Base-by-base conservation (phyloP, 352 stramenopile species). In the Phytophthora constricta region DNA sequence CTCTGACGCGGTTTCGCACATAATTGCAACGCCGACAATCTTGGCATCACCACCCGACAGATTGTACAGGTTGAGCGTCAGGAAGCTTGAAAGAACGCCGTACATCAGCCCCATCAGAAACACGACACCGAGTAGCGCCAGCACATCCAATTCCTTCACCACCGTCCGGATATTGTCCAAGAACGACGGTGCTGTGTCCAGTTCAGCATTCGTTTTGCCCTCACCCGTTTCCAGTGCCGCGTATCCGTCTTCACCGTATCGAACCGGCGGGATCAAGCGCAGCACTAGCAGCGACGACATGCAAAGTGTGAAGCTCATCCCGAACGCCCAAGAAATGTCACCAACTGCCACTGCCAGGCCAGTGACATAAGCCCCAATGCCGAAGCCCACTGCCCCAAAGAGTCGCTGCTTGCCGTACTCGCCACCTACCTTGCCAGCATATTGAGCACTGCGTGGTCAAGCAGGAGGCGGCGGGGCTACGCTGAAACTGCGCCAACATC, bases 391-490 rank as follows among this genome's bases (percentile, higher is more conserved):
- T 3, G 84, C 82, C 25, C 82, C 84, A 56, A 89, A 91, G 22
- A 93, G 71, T 1, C 84, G 81, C 68, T 93, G 84, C 63, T 90
- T 90, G 50, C 84, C 84, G 59, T 91, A 93, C 58, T 93, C 84
- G 20, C 82, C 82, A 28, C 84, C 84, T 34, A 82, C 70, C 51
- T 80, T 81, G 10, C 68, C 23, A 90, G 69, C 65, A 93, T 65
- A 42, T 86, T 69, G 17, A 93, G 66, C 28, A 91, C 66, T 3
- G 84, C 79, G 68, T 89, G 79, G 56, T 93, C 84, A 9, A 91
- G 68, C 47, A 93, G 49, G 84, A 87, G 22, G 72, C 69, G 0
- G 62, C 59, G 1, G 83, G 79, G 22, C 68, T 61, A 42, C 52
- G 62, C 31, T 86, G 74, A 51, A 90, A 90, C 62, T 89, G 82